These are phyloP conservation scores for Alternaria gaisen DNA, from an alignment of 2,329 filamentous ascomycete species.

Conservation along the genomic window DNA sequence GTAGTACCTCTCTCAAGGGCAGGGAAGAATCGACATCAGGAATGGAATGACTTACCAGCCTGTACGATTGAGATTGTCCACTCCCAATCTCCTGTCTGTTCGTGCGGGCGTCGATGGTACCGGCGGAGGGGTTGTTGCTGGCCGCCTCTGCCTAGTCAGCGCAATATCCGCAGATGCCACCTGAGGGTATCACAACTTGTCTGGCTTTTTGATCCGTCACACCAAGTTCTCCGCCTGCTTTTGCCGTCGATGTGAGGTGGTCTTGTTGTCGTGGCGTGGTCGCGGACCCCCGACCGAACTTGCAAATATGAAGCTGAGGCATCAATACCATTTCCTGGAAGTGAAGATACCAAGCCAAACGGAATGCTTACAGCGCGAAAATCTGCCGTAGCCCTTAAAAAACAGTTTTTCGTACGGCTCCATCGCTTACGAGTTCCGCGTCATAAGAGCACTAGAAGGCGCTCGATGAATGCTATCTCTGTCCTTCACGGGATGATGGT, in stretches of 20 bases:
- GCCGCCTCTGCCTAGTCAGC: neutral
- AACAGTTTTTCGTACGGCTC: neutral
- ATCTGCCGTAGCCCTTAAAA: too few relatives aligned
- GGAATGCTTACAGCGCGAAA: neutral
- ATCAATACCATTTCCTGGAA: neutral
- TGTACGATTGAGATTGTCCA: neutral
- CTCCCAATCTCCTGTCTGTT: neutral
- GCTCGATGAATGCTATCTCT: neutral
- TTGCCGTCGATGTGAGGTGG: neutral
- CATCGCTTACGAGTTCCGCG: neutral
- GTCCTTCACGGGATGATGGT: neutral
- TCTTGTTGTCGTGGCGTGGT: neutral
- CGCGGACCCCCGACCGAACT: neutral
- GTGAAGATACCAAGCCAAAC: neutral
- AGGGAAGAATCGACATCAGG: neutral
- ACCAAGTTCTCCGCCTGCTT: neutral
- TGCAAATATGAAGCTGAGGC: conserved; percentile 2
- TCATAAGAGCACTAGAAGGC: neutral
- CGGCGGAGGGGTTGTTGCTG: neutral
- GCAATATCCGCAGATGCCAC: neutral
- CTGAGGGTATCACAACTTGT: neutral
- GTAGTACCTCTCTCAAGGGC: neutral
- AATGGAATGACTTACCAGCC: neutral
- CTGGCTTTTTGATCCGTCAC: neutral
- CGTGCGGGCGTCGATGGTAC: neutral